Evolutionary conservation across 306 rosid species (phyloP).

Genomic region (Dryas alaskensis): DNA sequence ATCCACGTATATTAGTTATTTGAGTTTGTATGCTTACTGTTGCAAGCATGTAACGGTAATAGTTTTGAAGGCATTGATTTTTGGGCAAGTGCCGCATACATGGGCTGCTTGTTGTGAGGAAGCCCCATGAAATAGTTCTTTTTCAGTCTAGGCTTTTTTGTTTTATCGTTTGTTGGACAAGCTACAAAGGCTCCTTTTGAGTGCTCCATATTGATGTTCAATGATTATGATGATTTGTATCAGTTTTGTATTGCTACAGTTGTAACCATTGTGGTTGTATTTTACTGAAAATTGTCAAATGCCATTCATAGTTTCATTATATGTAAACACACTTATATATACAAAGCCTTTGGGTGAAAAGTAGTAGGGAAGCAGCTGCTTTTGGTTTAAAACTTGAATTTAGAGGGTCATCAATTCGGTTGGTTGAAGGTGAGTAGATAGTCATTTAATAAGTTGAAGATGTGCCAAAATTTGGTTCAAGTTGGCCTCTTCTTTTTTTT

Average conservation of each 20-base stretch:
- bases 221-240: constrained; percentile 33
- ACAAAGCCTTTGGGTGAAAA: no score
- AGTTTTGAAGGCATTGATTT: constrained; percentile 44
- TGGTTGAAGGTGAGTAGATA: no score
- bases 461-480: no score
- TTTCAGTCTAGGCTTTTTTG: constrained; percentile 27
- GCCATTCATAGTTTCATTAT: not conserved
- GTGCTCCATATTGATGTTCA: constrained; percentile 17
- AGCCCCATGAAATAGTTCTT: constrained; percentile 34
- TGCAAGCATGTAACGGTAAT: constrained; percentile 29
- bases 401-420: no score
- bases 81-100: constrained; percentile 40
- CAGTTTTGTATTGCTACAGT: constrained; percentile 42
- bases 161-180: constrained; percentile 21
- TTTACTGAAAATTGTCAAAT: not conserved
- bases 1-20: constrained; percentile 17
- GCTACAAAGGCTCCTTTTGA: constrained; percentile 21
- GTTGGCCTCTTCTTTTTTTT: no score
- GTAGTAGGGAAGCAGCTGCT: no score
- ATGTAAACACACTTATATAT: no score
- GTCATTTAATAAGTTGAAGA: no score
- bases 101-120: constrained; percentile 38
- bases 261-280: constrained; percentile 23
- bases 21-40: constrained; percentile 24
- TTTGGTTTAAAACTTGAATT: no score